phyloP scores from a whole-genome alignment of 805 yeast genomes.

The Saccharomyces cerevisiae region DNA sequence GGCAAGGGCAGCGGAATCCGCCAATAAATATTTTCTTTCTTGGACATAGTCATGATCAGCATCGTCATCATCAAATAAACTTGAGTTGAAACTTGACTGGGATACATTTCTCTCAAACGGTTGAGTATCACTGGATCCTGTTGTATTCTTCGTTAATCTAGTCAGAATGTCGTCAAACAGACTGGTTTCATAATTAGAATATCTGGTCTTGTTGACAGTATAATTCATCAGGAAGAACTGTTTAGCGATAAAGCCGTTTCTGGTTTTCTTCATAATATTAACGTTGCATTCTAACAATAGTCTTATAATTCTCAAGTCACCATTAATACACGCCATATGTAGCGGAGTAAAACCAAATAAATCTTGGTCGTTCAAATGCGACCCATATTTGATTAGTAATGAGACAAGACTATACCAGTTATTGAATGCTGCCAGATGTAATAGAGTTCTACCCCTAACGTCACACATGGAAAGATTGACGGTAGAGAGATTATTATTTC shows the following conservation, averaged over 20 bases:
- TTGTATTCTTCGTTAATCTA: background rate
- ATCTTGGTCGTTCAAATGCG: conserved; percentile 65
- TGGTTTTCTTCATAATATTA: conserved; percentile 42
- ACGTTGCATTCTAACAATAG: conserved; percentile 57
- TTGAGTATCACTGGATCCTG: background rate
- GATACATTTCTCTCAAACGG: conserved; percentile 12
- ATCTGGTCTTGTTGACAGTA: conserved; percentile 30
- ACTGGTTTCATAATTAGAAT: conserved; percentile 16
- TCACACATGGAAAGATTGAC: conserved; percentile 52
- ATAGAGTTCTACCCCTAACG: conserved; percentile 71
- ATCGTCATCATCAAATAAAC: conserved; percentile 9
- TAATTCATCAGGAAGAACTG: conserved; percentile 28
- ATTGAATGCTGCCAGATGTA: conserved; percentile 73
- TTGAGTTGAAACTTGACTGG: conserved; percentile 19
- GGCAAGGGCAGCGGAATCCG: background rate
- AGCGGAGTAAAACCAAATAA: conserved; percentile 76
- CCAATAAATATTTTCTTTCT: background rate
- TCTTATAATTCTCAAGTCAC: conserved; percentile 58
- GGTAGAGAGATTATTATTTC: conserved; percentile 58
- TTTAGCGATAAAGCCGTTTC: conserved; percentile 39
- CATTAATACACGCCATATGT: conserved; percentile 73
- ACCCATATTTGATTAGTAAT: conserved; percentile 54
- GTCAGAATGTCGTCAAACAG: conserved; percentile 4
- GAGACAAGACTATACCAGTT: conserved; percentile 61
- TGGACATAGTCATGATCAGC: background rate